A percentile compares a stretch with the other conserved stretches of the same genome.
Conservation (phyloP, 2,329 filamentous ascomycete species). For the Conoideocrella luteorostrata region DNA sequence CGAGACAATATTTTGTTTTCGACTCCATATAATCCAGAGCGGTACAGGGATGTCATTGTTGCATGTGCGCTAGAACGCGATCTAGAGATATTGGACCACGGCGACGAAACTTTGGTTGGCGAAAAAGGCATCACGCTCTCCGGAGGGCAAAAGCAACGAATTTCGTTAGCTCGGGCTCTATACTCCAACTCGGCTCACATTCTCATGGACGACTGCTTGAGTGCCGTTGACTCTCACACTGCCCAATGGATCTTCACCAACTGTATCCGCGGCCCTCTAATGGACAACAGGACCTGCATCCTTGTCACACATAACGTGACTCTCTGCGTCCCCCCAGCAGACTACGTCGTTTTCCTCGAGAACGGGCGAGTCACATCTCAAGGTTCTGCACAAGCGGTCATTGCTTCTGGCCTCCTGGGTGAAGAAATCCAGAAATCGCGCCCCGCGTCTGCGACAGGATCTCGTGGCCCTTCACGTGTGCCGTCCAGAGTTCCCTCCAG, state of each 20-base stretch:
- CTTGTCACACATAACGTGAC: slow-evolving; percentile 92
- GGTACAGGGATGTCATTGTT: slow-evolving; percentile 82
- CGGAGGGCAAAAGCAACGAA: slow-evolving; percentile 94
- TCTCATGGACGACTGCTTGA: slow-evolving; percentile 89
- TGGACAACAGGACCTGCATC: slow-evolving; percentile 84
- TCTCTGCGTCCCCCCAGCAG: slow-evolving; percentile 74
- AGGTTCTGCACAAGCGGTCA: slow-evolving; percentile 71
- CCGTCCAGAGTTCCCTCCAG: slow-evolving; percentile 74
- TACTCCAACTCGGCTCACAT: slow-evolving; percentile 92
- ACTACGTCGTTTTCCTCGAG: slow-evolving; percentile 77
- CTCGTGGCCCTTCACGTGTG: slow-evolving; percentile 69
- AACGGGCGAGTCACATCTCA: slow-evolving; percentile 76
- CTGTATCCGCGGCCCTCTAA: slow-evolving; percentile 82
- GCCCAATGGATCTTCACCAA: slow-evolving; percentile 97
- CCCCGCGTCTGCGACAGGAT: slow-evolving; percentile 62
- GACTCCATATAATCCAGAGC: slow-evolving; percentile 68
- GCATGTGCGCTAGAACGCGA: slow-evolving; percentile 90
- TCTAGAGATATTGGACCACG: slow-evolving; percentile 83
- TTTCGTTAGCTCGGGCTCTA: slow-evolving; percentile 92
- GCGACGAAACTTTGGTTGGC: slow-evolving; percentile 88
- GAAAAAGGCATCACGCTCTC: slow-evolving; percentile 97
- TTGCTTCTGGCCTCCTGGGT: slow-evolving; percentile 80
- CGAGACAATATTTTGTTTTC: slow-evolving; percentile 95
- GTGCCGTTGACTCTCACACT: slow-evolving; percentile 94
- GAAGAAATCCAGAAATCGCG: slow-evolving; percentile 74